A percentile compares a stretch with the other conserved stretches of the same genome.
Evolutionary conservation across 169 alveolate species (phyloP).

Genomic region (Plasmodium berghei): DNA sequence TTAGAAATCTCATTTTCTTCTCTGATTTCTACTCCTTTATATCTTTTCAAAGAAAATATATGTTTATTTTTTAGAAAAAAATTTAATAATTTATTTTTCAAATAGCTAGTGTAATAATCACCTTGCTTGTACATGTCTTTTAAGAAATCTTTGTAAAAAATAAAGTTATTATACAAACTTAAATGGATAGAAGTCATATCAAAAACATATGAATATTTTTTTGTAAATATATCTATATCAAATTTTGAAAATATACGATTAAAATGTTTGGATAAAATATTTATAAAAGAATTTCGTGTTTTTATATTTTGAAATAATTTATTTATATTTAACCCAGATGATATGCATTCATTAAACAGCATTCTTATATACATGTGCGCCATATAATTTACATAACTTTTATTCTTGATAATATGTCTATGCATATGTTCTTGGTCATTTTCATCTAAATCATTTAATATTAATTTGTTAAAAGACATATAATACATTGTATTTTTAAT

Average conservation of each 20-base stretch:
- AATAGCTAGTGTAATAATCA: slow-evolving; percentile 34
- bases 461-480: slow-evolving; percentile 20
- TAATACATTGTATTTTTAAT: slow-evolving; percentile 26
- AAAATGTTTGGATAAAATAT: slow-evolving; percentile 39
- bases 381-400: slow-evolving; percentile 9
- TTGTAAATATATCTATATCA: slow-evolving; percentile 44
- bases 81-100: slow-evolving; percentile 27
- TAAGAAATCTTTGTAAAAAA: slow-evolving; percentile 16
- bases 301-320: slow-evolving; percentile 37
- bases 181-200: slow-evolving; percentile 66
- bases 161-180: slow-evolving; percentile 45
- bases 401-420: slow-evolving; percentile 20
- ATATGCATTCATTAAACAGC: slow-evolving; percentile 65
- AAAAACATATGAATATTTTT: slow-evolving; percentile 27
- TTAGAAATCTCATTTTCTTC: neutral
- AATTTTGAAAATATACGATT: slow-evolving; percentile 54
- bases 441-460: slow-evolving; percentile 27
- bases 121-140: slow-evolving; percentile 61
- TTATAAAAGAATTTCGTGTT: slow-evolving; percentile 35
- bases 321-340: slow-evolving; percentile 51
- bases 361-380: slow-evolving; percentile 19
- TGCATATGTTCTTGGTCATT: slow-evolving; percentile 3
- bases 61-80: slow-evolving; percentile 35
- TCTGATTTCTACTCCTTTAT: too few species aligned
- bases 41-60: slow-evolving; percentile 17